A percentile compares a stretch with the other conserved stretches of the same genome.
phyloP scores from a whole-genome alignment of 2,329 filamentous ascomycete genomes.

The Rhexocercosporidium sp. region DNA sequence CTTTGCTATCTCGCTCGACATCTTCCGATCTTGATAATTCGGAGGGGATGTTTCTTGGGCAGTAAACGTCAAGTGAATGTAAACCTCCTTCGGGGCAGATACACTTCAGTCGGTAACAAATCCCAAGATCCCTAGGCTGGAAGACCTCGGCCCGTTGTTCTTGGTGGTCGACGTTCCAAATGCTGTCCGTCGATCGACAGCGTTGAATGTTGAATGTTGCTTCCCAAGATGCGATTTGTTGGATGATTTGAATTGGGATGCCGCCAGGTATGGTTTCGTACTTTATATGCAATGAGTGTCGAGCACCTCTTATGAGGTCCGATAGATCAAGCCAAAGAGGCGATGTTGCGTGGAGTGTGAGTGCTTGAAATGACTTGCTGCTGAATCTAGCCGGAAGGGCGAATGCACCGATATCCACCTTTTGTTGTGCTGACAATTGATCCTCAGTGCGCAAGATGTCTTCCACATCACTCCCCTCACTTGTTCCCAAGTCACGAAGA shows the following conservation, averaged over 20 bases:
- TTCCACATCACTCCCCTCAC: too few species aligned
- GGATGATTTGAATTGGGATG: neutral
- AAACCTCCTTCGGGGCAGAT: conserved; percentile 1
- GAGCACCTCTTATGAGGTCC: neutral
- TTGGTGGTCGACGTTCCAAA: conserved; percentile 28
- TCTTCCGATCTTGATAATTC: neutral
- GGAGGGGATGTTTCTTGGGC: conserved; percentile 12
- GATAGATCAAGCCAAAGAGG: neutral
- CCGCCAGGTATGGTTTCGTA: neutral
- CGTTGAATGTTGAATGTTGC: conserved; percentile 5
- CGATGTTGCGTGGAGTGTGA: neutral
- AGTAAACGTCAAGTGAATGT: conserved; percentile 15
- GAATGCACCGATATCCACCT: too few species aligned
- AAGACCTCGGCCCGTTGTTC: conserved; percentile 19
- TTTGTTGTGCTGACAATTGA: too few species aligned
- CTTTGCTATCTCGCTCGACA: neutral
- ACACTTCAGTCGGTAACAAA: conserved; percentile 15
- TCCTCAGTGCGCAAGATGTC: too few species aligned
- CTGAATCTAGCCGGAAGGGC: too few species aligned
- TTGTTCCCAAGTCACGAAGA: too few species aligned
- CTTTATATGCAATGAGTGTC: neutral
- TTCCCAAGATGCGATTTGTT: conserved; percentile 11
- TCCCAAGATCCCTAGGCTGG: neutral
- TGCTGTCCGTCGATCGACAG: conserved; percentile 16
- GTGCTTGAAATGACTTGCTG: too few species aligned